These are phyloP conservation scores for Xylariaceae sp. DNA, from an alignment of 2,329 filamentous ascomycete genomes.

Conservation along the genomic window DNA sequence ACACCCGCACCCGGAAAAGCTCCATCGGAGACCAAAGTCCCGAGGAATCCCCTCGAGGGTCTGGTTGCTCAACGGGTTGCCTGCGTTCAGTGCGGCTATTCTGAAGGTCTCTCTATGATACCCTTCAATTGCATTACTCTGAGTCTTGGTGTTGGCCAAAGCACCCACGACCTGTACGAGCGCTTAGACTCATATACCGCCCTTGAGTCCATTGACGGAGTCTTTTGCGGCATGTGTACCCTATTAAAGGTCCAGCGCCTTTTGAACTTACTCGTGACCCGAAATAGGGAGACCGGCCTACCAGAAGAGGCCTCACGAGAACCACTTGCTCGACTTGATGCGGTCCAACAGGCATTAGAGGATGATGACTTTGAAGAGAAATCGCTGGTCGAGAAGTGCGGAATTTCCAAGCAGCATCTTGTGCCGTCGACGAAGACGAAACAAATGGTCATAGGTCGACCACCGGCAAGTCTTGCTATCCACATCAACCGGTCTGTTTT, in stretches of 20 bases:
- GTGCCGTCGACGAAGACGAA: slow-evolving; percentile 80
- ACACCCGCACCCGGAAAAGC: slow-evolving; percentile 36
- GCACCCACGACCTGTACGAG: slow-evolving; percentile 66
- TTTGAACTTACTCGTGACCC: slow-evolving; percentile 43
- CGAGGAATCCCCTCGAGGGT: slow-evolving; percentile 79
- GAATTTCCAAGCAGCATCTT: slow-evolving; percentile 60
- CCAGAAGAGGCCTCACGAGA: slow-evolving; percentile 49
- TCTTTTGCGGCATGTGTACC: slow-evolving; percentile 89
- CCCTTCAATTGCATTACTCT: slow-evolving; percentile 93
- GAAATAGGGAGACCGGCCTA: slow-evolving; percentile 32
- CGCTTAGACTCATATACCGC: slow-evolving; percentile 79
- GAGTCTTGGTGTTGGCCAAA: slow-evolving; percentile 60
- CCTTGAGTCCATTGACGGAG: slow-evolving; percentile 79
- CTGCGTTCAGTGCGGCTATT: slow-evolving; percentile 78
- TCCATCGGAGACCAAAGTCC: slow-evolving; percentile 33
- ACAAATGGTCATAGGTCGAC: slow-evolving; percentile 77
- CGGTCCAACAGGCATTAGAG: slow-evolving; percentile 66
- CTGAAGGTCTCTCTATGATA: slow-evolving; percentile 82
- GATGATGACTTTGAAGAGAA: slow-evolving; percentile 74
- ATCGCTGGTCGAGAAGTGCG: slow-evolving; percentile 58
- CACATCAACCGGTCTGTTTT: slow-evolving; percentile 93
- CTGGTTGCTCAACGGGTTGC: slow-evolving; percentile 82
- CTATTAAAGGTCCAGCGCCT: slow-evolving; percentile 54
- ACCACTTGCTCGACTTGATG: slow-evolving; percentile 52
- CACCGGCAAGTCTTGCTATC: slow-evolving; percentile 73